Base-by-base conservation (phyloP, 2,329 filamentous ascomycete genomes). In the Colletotrichum sansevieriae region DNA sequence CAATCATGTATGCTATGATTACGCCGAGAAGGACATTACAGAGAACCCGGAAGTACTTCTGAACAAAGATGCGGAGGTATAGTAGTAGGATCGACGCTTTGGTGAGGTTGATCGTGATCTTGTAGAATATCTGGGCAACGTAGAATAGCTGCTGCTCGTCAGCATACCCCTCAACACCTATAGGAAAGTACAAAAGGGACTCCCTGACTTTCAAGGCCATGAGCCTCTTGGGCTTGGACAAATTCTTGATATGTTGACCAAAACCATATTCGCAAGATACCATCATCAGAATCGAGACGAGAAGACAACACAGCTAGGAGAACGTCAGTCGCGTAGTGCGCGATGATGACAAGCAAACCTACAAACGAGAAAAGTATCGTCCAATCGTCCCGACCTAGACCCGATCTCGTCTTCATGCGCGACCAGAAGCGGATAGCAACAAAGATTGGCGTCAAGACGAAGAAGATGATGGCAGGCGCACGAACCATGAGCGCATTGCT, bases 21-120 rank as follows among this genome's bases (percentile, higher is more conserved):
- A 86, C 74, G 54, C 72, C 72, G 22, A 85, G 74, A 43, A 86
- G 74, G 15, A 76, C 64, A 65, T 80, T 80, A 67, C 81, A 85
- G 41, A 79, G 75, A 3, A 79, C 76, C 9, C 81, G 79, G 71
- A 87, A 87, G 75, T 78, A 82, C 52, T 69, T 77, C 54, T 83
- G 78, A 22, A 83, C 77, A 66, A 88, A 88, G 54, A 87, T 85
- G 29, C 84, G 83, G 22, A 85, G 83, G 71, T 87, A 88, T 18
- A 88, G 79, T 3, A 86, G 76, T 7, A 87, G 74, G 59, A 87
- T 85, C 3, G 85, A 87, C 2, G 81, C 75, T 71, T 88, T 88
- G 2, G 83, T 86, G 37, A 86, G 75, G 73, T 84, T 85, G 67
- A 87, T 83, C 47, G 83, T 83, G 70, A 85, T 75, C 71, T 87